Percentiles rank a stretch among this genome's conserved stretches.
Evolutionary conservation across 768 basidiomycete species (phyloP).

Genomic region (Podaxis sp.): DNA sequence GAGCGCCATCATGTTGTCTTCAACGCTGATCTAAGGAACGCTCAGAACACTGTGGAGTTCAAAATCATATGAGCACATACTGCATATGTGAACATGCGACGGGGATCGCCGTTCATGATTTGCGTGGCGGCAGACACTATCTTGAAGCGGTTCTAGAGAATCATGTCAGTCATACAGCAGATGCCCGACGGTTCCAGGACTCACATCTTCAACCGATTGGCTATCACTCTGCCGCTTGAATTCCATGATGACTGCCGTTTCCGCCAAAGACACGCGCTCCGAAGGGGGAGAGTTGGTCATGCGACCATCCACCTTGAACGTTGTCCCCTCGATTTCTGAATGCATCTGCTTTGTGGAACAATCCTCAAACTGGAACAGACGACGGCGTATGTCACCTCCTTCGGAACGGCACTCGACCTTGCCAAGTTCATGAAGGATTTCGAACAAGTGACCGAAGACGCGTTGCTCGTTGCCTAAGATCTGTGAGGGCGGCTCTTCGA

Average conservation of each 20-base stretch:
- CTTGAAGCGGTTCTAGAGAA: not conserved
- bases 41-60: not conserved
- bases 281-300: not conserved
- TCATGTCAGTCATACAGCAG: not conserved
- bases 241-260: not conserved
- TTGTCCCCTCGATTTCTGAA: not conserved
- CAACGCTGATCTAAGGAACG: not conserved
- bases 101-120: not conserved
- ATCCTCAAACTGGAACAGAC: not conserved
- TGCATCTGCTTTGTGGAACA: not conserved
- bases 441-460: not conserved
- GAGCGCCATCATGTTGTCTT: not conserved
- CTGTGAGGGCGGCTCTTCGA: not conserved
- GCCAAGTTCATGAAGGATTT: not conserved
- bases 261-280: not conserved
- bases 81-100: not conserved
- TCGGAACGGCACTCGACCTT: not conserved
- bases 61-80: not conserved
- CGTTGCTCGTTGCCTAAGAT: not conserved
- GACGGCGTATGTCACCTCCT: not conserved
- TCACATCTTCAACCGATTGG: not conserved
- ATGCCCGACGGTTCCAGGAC: not conserved
- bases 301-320: not conserved
- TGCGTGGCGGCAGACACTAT: not conserved
- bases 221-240: not conserved